A percentile compares a stretch with the other conserved stretches of the same genome.
Conservation (phyloP, 352 stramenopile species). For the Phytophthora hibernalis region DNA sequence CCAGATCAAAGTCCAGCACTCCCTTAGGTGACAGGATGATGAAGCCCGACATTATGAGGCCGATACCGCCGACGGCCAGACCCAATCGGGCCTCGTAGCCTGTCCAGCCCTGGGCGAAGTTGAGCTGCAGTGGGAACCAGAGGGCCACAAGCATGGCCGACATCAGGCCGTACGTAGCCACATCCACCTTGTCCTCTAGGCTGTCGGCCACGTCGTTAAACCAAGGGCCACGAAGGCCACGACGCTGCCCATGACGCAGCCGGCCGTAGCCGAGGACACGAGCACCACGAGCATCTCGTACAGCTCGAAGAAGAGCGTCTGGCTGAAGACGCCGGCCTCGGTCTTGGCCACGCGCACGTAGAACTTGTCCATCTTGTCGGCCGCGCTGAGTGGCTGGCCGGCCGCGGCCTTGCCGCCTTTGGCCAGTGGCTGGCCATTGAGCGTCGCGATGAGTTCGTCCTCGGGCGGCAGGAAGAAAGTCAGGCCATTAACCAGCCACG, state of each 20-base stretch:
- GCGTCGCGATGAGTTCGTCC: slow-evolving; percentile 70
- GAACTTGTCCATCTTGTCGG: slow-evolving; percentile 77
- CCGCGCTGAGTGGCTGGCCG: slow-evolving; percentile 49
- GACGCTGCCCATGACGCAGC: slow-evolving; percentile 52
- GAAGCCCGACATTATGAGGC: slow-evolving; percentile 67
- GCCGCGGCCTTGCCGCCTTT: slow-evolving; percentile 23
- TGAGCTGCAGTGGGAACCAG: slow-evolving; percentile 81
- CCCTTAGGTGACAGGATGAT: slow-evolving; percentile 64
- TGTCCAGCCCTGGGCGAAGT: slow-evolving; percentile 64
- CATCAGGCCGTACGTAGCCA: slow-evolving; percentile 72
- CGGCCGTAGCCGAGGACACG: slow-evolving; percentile 58
- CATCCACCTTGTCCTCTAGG: slow-evolving; percentile 42
- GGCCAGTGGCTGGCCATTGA: slow-evolving; percentile 57
- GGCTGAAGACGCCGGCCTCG: slow-evolving; percentile 63
- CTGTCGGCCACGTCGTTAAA: slow-evolving; percentile 7
- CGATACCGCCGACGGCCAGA: slow-evolving; percentile 58
- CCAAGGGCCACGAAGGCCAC: slow-evolving; percentile 46
- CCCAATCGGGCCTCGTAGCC: slow-evolving; percentile 72
- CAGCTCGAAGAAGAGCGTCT: slow-evolving; percentile 85
- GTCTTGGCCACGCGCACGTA: slow-evolving; percentile 78
- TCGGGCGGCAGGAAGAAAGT: slow-evolving; percentile 82
- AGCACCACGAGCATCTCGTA: slow-evolving; percentile 86
- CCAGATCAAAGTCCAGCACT: slow-evolving; percentile 75
- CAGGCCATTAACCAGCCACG: slow-evolving; percentile 64
- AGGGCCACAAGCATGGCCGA: slow-evolving; percentile 70